Percentiles rank a stretch among this genome's conserved stretches.
phyloP scores from a whole-genome alignment of 768 basidiomycete species.

The Kwoniella heveanensis region DNA sequence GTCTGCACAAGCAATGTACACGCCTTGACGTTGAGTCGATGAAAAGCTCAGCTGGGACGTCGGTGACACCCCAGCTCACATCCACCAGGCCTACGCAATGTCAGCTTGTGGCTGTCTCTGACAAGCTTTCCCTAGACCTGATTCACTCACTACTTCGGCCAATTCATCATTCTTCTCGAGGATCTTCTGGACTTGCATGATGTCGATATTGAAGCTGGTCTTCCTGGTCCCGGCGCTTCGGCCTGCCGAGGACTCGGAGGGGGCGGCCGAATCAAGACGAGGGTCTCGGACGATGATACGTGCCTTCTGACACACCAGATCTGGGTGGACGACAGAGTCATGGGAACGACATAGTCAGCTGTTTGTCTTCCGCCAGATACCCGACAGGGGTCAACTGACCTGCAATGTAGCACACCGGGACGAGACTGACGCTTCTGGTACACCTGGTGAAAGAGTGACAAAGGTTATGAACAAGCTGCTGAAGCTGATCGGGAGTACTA shows the following conservation, averaged over 20 bases:
- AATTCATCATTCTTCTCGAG: slow-evolving; percentile 45
- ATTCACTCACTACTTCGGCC: slow-evolving; percentile 38
- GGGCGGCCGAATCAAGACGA: slow-evolving; percentile 17
- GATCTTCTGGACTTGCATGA: slow-evolving; percentile 48
- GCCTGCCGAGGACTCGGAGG: slow-evolving; percentile 42
- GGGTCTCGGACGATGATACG: slow-evolving; percentile 49
- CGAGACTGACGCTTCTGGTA: slow-evolving; percentile 51
- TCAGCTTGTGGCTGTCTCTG: slow-evolving; percentile 21
- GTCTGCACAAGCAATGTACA: neutral
- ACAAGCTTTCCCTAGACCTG: neutral
- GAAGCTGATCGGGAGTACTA: slow-evolving; percentile 49
- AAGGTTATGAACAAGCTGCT: slow-evolving; percentile 46
- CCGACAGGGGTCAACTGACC: slow-evolving; percentile 30
- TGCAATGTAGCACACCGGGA: slow-evolving; percentile 53
- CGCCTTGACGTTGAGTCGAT: no score
- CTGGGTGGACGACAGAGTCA: slow-evolving; percentile 20
- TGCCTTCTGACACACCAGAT: slow-evolving; percentile 53
- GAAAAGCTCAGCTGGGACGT: no score
- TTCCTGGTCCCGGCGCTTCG: slow-evolving; percentile 9
- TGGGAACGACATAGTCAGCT: slow-evolving; percentile 5
- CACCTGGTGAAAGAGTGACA: slow-evolving; percentile 53
- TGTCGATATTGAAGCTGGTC: slow-evolving; percentile 33
- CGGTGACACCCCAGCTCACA: no score
- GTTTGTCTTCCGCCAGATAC: neutral
- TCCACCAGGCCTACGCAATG: slow-evolving; percentile 44